phyloP scores from a whole-genome alignment of 352 stramenopile genomes.

The Phytophthora aleatoria region DNA sequence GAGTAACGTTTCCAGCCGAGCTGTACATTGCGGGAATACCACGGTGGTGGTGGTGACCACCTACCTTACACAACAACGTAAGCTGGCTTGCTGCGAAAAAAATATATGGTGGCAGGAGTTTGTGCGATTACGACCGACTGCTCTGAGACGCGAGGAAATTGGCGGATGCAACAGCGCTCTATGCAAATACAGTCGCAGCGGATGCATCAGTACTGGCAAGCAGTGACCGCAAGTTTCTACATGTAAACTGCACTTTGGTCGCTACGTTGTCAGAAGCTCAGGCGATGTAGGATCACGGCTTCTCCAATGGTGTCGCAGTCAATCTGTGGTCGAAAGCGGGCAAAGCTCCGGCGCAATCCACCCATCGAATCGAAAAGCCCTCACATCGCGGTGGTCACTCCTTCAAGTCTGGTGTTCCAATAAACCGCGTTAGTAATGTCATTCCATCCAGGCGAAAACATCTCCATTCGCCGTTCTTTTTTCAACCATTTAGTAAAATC shows the following conservation, averaged over 20 bases:
- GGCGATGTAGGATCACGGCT: slow-evolving; percentile 2
- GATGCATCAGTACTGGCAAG: slow-evolving; percentile 1
- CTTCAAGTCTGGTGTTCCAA: slow-evolving; percentile 19
- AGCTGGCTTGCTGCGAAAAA: no score
- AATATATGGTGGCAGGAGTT: background rate
- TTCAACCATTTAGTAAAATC: slow-evolving; percentile 8
- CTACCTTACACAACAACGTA: no score
- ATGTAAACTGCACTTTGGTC: slow-evolving; percentile 7
- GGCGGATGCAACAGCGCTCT: slow-evolving; percentile 10
- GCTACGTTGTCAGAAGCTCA: slow-evolving; percentile 4
- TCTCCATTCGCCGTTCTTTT: slow-evolving; percentile 10
- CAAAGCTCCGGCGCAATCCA: no score
- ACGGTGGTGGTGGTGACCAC: no score
- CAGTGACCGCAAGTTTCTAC: background rate
- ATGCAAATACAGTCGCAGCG: slow-evolving; percentile 9
- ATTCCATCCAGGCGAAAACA: slow-evolving; percentile 1
- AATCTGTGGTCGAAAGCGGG: slow-evolving; percentile 4
- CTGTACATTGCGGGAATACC: no score
- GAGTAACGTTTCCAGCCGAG: background rate
- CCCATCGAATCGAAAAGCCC: slow-evolving; percentile 1
- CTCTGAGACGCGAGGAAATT: background rate
- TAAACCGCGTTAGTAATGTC: slow-evolving; percentile 20
- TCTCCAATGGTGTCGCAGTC: slow-evolving; percentile 16
- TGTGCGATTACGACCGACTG: background rate
- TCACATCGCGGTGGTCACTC: slow-evolving; percentile 7